phyloP scores from a whole-genome alignment of 75 land plant species.

The Gnetum montanum region DNA sequence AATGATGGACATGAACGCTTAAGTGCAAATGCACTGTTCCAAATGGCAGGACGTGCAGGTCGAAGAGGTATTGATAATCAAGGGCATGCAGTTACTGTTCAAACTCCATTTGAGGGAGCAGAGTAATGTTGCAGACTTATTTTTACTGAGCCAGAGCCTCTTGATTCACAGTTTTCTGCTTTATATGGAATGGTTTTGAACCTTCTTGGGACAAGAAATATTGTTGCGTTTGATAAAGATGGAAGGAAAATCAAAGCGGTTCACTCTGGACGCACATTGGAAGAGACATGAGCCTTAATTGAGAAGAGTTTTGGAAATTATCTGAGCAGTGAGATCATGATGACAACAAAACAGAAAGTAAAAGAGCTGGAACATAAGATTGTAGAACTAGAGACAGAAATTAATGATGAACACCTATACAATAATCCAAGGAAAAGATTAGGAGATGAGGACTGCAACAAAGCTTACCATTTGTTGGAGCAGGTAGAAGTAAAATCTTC shows the following conservation, averaged over 20 bases:
- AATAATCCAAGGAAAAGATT: constrained; percentile 38
- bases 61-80: constrained; percentile 87
- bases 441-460: constrained; percentile 40
- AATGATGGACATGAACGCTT: constrained; percentile 53
- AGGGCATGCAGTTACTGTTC: constrained; percentile 86
- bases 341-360: constrained; percentile 71
- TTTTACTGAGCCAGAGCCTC: constrained; percentile 82
- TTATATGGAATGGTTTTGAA: constrained; percentile 99
- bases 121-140: constrained; percentile 91
- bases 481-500: constrained; percentile 54
- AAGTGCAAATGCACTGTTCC: constrained; percentile 83
- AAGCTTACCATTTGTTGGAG: constrained; percentile 50
- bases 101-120: constrained; percentile 97
- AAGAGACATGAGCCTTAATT: constrained; percentile 83
- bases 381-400: constrained; percentile 35
- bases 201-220: constrained; percentile 68
- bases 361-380: constrained; percentile 46
- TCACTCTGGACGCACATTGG: constrained; percentile 57
- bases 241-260: constrained; percentile 24
- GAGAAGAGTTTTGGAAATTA: constrained; percentile 99
- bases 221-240: neutral
- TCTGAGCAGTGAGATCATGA: constrained; percentile 90
- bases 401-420: constrained; percentile 45
- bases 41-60: constrained; percentile 98
- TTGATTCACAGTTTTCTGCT: constrained; percentile 97